phyloP scores from a whole-genome alignment of 805 yeast genomes.

The Yarrowia sp. region DNA sequence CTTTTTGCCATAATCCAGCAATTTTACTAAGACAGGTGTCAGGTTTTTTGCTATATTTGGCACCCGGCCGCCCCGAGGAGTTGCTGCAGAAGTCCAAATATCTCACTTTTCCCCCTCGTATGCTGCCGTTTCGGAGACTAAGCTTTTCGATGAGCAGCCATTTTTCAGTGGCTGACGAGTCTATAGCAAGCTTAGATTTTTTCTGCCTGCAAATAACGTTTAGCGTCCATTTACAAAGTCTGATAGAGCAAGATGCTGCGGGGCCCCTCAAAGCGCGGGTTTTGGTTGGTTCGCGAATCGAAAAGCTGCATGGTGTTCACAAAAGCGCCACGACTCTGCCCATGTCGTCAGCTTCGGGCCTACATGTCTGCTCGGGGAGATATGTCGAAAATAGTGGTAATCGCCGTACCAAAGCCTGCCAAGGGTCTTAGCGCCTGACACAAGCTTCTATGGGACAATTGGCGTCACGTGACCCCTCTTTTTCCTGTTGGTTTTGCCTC shows the following conservation, averaged over 20 bases:
- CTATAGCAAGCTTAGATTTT: background rate
- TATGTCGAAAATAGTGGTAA: background rate
- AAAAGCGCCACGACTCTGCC: background rate
- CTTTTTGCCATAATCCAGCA: no score
- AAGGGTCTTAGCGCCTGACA: no score
- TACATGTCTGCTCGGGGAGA: background rate
- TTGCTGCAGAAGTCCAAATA: background rate
- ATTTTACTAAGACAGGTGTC: background rate
- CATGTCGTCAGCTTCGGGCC: background rate
- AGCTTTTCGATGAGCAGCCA: background rate
- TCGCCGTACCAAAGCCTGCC: background rate
- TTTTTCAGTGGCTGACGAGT: background rate
- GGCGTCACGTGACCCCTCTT: constrained; percentile 1
- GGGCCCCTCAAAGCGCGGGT: background rate
- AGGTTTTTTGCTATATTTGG: no score
- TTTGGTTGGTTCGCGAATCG: no score
- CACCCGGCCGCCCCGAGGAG: background rate
- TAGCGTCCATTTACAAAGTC: background rate
- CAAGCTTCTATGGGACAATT: background rate
- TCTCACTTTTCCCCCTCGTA: background rate
- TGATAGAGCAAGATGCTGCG: background rate
- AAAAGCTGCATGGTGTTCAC: background rate
- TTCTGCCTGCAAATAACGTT: background rate
- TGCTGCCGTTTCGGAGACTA: background rate
- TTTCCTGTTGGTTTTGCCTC: background rate